phyloP scores from a whole-genome alignment of 2,329 filamentous ascomycete genomes.

The Phyllosticta paracitricarpa region DNA sequence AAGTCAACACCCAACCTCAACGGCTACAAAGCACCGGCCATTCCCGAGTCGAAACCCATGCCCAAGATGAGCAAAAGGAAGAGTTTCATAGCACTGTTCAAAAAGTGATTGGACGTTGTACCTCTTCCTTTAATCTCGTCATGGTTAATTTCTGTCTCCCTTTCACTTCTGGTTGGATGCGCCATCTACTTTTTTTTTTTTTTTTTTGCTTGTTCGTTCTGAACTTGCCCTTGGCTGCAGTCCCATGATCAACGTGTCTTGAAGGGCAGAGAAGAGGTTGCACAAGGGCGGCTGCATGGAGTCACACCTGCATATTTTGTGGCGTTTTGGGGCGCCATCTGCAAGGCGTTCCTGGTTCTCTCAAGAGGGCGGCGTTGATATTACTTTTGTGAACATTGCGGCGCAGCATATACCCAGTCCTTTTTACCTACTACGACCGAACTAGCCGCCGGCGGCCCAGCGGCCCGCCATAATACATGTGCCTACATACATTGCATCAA shows the following conservation, averaged over 20 bases:
- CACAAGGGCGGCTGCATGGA: slow-evolving; percentile 7
- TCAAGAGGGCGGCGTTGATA: slow-evolving; percentile 1
- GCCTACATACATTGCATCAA: neutral
- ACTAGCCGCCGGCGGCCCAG: neutral
- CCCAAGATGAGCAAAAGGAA: slow-evolving; percentile 37
- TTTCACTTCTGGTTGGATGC: neutral
- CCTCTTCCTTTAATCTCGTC: neutral
- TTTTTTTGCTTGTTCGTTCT: neutral
- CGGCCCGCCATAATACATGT: neutral
- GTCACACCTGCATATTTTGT: neutral
- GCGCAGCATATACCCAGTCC: slow-evolving; percentile 9
- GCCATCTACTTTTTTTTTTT: neutral
- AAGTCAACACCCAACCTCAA: slow-evolving; percentile 11
- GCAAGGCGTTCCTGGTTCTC: slow-evolving; percentile 2
- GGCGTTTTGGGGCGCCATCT: neutral
- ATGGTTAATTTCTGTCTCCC: neutral
- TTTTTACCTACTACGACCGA: slow-evolving; percentile 3
- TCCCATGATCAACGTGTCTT: neutral
- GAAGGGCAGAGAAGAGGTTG: neutral
- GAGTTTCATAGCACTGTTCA: slow-evolving; percentile 37
- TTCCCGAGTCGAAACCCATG: slow-evolving; percentile 21
- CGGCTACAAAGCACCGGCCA: slow-evolving; percentile 18
- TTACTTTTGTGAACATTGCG: slow-evolving; percentile 8
- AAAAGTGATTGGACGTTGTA: slow-evolving; percentile 15
- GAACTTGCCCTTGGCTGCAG: neutral